Evolutionary conservation across 768 basidiomycete genomes (phyloP), one percentile per base, ranked within the genome.

Genomic region (Pisolithus tinctorius): DNA sequence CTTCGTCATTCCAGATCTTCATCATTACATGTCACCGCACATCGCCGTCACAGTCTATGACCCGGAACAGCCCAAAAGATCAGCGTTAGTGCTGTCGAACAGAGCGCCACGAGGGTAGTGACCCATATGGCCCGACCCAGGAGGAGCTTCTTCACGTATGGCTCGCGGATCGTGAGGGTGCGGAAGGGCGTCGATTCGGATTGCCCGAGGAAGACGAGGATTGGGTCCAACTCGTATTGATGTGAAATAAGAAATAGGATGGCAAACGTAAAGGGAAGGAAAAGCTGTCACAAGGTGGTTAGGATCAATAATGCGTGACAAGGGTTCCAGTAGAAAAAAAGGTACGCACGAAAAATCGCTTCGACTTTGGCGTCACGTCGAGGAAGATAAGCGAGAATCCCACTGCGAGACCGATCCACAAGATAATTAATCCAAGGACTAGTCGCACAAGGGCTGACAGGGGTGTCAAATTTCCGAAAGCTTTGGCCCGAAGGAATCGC

Each of bases 141-240:
- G 7, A 98, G 78, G 13, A 99, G 76, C 67, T 91, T 94, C 71
- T 81, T 83, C 59, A 99, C 94, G 65, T 97, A 98, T 26, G 88
- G 88, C 68, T 99, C 95, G 48, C 86, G 83, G 50, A 99, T 93
- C 40, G 77, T 79, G 48, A 98, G 85, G 5, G 91, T 92, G 51
- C 89, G 84, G 82, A 98, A 98, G 2, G 95, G 94, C 10, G 93
- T 96, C 38, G 94, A 96, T 68, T 98, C 96, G 41, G 93, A 94
- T 67, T 90, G 89, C 54, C 84, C 84, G 61, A 97, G 71, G 72
- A 98, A 90, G 57, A 97, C 88, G 58, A 98, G 84, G 61, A 98
- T 75, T 10, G 96, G 96, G 65, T 97, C 95, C 48, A 98, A 84
- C 68, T 96, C 93, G 70, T 98, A 98, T 68, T 94, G 93, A 63